phyloP scores from a whole-genome alignment of 2,329 filamentous ascomycete species.

The Alternaria ventricosa region DNA sequence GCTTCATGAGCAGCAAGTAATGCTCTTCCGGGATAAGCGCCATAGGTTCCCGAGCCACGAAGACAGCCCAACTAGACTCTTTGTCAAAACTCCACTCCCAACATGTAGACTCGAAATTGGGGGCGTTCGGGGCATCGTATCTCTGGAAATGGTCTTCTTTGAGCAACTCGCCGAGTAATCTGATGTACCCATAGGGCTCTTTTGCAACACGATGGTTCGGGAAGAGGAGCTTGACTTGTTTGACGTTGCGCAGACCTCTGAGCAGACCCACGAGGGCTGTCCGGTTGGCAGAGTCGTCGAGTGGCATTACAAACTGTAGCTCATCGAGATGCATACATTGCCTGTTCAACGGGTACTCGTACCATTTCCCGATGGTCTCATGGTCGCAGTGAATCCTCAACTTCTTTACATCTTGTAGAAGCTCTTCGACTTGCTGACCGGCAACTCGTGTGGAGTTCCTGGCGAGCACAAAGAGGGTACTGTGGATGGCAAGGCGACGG shows the following conservation, averaged over 20 bases:
- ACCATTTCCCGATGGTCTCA: conserved; percentile 42
- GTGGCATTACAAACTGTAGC: conserved; percentile 26
- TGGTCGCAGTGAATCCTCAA: conserved; percentile 35
- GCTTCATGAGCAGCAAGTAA: conserved; percentile 49
- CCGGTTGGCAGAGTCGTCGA: conserved; percentile 19
- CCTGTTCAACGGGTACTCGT: conserved; percentile 39
- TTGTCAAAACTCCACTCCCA: conserved; percentile 49
- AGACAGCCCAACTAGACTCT: conserved; percentile 28
- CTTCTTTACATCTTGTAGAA: conserved; percentile 38
- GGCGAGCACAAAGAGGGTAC: conserved; percentile 45
- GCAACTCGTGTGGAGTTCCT: background rate
- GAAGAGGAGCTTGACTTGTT: conserved; percentile 43
- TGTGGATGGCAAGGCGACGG: conserved; percentile 40
- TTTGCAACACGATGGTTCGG: conserved; percentile 12
- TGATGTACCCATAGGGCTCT: conserved; percentile 27
- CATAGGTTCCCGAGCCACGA: conserved; percentile 39
- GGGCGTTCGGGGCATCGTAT: conserved; percentile 42
- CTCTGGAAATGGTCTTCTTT: conserved; percentile 51
- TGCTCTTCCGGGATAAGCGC: conserved; percentile 41
- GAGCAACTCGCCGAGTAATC: conserved; percentile 48
- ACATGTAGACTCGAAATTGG: conserved; percentile 44
- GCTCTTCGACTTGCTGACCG: conserved; percentile 29
- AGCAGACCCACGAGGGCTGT: conserved; percentile 45
- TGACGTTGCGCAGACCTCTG: conserved; percentile 42
- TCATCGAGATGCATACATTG: conserved; percentile 38